Base-by-base conservation (phyloP, 2,329 filamentous ascomycete species). In the Cadophora gregata region DNA sequence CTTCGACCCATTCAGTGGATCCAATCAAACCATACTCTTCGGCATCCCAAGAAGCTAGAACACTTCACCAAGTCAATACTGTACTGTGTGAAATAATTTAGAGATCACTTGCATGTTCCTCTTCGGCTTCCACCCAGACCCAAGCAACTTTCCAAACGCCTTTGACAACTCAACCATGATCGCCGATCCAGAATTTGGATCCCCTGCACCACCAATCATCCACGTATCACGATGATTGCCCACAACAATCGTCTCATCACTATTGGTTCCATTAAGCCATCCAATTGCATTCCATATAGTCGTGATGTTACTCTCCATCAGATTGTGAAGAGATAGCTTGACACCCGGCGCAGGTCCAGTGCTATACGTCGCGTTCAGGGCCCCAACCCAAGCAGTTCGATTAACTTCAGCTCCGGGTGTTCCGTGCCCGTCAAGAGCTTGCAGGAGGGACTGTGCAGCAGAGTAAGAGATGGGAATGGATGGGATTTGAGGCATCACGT, bases 221-320 rank as follows among this genome's bases (percentile, higher is more conserved):
- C 92, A 95, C 0, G 93, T 91, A 78, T 97, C 93, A 36, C 92
- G 87, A 75, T 97, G 93, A 75, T 96, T 96, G 8, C 93, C 93
- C 24, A 97, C 80, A 2, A 97, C 84, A 33, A 97, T 83, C 0
- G 96, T 92, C 75, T 97, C 93, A 73, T 97, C 88, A 0, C 88
- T 83, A 51, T 94, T 88, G 0, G 90, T 90, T 14, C 94, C 94
- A 73, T 96, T 96, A 77, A 97, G 91, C 56, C 94, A 83, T 36
- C 93, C 94, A 70, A 97, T 93, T 1, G 94, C 92, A 75, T 97
- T 91, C 92, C 92, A 97, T 63, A 94, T 82, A 3, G 91, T 90
- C 0, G 90, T 94, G 1, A 85, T 93, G 16, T 24, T 59, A 27
- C 56, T 58, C n/a, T 61, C 60, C 69, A 66, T 67, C 33, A 62